Base-by-base conservation (phyloP, 2,329 filamentous ascomycete genomes). In the Xylaria sp. region DNA sequence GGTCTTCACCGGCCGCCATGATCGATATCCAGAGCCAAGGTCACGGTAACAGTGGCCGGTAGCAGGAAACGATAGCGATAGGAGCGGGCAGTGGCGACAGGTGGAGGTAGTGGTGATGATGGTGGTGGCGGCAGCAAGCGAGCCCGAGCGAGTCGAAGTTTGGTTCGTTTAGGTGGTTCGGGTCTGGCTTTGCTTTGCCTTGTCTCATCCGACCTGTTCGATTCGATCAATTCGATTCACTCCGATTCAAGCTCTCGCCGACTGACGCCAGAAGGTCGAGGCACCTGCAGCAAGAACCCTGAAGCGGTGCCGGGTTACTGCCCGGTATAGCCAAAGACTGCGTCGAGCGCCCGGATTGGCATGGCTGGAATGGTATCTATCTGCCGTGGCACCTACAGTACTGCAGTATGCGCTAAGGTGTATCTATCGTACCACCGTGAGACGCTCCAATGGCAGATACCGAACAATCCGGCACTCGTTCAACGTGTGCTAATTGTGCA, bases 1-100 rank as follows among this genome's bases (percentile, higher is more conserved):
- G 15, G 56, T 18, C 18, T 18, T 72, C 8, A 52, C 55, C 56
- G 39, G 63, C 59, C 6, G 68, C 58, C 70, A 72, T 70, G 13
- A 48, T 64, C 8, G 66, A 48, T 10, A 8, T 12, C 10, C 28
- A 44, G 8, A 54, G 25, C 25, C 52, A 9, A 51, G 13, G 13
- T 15, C 18, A 39, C 18, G 18, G 41, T 32, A 28, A 28, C n/a
- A 32, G 50, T 25, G 12, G 12, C 41, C 10, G 13, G 20, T n/a
- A n/a, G 18, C 41, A 3, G 46, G 20, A 25, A n/a, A 12, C 8
- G 44, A 48, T 34, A 39, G 60, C n/a, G 41, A n/a, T 18, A 46
- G 18, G 18, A 18, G 41, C 18, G 6, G 15, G 41, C 6, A n/a
- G 15, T 7, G 8, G 13, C 15, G 41, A 15, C 15, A n/a, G 41